Percentiles rank a stretch among this genome's conserved stretches.
These are phyloP conservation scores for Brettanomyces nanus DNA, from an alignment of 805 yeast species.

Conservation along the genomic window DNA sequence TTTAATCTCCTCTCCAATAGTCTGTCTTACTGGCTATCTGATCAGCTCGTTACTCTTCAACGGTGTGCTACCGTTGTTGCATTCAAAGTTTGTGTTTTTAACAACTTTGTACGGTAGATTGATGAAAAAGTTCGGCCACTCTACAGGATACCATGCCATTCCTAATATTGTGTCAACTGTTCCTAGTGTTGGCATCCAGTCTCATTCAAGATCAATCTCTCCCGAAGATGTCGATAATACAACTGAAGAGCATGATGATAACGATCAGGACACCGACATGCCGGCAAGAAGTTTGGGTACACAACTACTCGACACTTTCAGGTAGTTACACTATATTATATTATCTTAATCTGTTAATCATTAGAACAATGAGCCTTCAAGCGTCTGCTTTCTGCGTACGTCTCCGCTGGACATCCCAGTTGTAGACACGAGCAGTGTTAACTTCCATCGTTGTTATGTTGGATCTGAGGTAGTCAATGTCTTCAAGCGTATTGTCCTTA, in stretches of 20 bases:
- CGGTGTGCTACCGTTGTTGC: conserved; percentile 35
- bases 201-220: background rate
- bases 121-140: conserved; percentile 4
- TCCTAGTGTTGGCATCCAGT: background rate
- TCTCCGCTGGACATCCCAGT: conserved; percentile 81
- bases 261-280: conserved; percentile 35
- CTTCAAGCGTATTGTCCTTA: conserved; percentile 63
- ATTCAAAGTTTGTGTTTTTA: conserved; percentile 18
- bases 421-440: conserved; percentile 85
- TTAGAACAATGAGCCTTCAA: conserved; percentile 4
- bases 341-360: background rate
- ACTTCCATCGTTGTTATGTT: conserved; percentile 97
- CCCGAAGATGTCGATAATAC: conserved; percentile 6
- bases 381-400: conserved; percentile 30
- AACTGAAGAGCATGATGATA: conserved; percentile 24
- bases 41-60: conserved; percentile 36
- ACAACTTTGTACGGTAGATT: conserved; percentile 11
- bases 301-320: conserved; percentile 53
- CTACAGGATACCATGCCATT: background rate
- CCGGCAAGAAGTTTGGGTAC: conserved; percentile 55
- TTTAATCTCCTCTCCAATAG: conserved; percentile 26
- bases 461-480: conserved; percentile 73
- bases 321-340: conserved; percentile 21
- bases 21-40: conserved; percentile 34
- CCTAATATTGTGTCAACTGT: background rate